These are phyloP conservation scores for Mycena alexandri DNA, from an alignment of 768 basidiomycete genomes.

Conservation along the genomic window DNA sequence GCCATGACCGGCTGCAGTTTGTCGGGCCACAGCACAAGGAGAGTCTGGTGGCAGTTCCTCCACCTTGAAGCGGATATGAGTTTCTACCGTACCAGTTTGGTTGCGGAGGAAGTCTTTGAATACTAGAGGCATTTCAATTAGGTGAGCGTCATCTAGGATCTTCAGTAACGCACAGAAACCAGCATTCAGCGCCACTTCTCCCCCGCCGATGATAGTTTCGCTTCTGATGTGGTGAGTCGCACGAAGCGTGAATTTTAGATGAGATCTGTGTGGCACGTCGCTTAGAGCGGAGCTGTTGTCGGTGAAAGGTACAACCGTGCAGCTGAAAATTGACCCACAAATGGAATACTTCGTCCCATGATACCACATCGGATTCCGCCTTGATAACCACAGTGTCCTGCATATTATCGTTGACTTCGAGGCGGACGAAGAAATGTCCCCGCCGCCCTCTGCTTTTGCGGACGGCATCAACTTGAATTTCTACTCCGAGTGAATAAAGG, in stretches of 20 bases:
- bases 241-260: constrained; percentile 2
- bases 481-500: background rate
- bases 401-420: background rate
- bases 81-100: background rate
- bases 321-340: constrained; percentile 7
- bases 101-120: background rate
- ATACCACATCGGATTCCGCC: constrained; percentile 2
- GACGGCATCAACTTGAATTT: constrained; percentile 3
- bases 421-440: constrained; percentile 8
- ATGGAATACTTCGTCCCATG: constrained; percentile 24
- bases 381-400: background rate
- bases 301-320: background rate
- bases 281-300: background rate
- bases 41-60: constrained; percentile 18
- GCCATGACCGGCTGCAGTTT: background rate
- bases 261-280: background rate
- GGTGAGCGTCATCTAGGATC: background rate
- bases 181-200: background rate
- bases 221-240: constrained; percentile 17
- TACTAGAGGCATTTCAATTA: too few relatives aligned
- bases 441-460: background rate
- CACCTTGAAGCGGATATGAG: constrained; percentile 12
- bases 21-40: background rate
- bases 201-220: constrained; percentile 14
- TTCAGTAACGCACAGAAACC: background rate